Evolutionary conservation across 352 stramenopile genomes (phyloP).

Genomic region (Globisporangium spinosum): DNA sequence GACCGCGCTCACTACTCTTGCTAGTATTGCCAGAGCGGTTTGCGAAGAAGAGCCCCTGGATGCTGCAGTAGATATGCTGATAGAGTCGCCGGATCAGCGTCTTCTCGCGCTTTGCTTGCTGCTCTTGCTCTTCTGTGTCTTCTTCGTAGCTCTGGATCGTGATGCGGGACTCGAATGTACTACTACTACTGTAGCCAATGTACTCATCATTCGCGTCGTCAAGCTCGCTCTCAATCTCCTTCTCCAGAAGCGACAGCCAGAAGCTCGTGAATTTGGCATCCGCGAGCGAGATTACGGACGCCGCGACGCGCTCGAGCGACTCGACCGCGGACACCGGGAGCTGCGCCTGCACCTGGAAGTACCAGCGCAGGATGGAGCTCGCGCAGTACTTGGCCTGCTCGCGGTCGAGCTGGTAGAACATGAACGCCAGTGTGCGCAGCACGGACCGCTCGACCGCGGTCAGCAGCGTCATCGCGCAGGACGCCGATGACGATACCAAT

Average conservation of each 20-base stretch:
- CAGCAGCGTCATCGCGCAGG: conserved; percentile 43
- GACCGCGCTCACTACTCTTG: conserved; percentile 13
- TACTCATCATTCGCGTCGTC: conserved; percentile 12
- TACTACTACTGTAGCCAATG: neutral
- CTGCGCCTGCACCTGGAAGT: conserved; percentile 55
- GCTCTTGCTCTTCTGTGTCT: neutral
- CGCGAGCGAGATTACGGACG: conserved; percentile 59
- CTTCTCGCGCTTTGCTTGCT: conserved; percentile 26
- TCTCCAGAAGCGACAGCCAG: conserved; percentile 59
- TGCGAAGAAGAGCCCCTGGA: conserved; percentile 45
- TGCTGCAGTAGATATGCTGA: conserved; percentile 39
- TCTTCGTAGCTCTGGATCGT: conserved; percentile 8
- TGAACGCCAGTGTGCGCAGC: conserved; percentile 59
- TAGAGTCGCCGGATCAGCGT: conserved; percentile 44
- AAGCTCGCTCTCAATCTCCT: conserved; percentile 30
- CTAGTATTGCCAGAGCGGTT: neutral
- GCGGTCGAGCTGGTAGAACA: conserved; percentile 60
- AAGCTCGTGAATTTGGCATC: conserved; percentile 63
- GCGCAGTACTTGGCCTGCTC: conserved; percentile 56
- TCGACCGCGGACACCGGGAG: conserved; percentile 45
- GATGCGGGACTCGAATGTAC: conserved; percentile 7
- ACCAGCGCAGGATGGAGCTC: conserved; percentile 56
- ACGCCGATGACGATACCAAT: conserved; percentile 6
- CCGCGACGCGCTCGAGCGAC: conserved; percentile 43
- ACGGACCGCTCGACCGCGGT: conserved; percentile 55